Conservation (phyloP, 352 stramenopile species). For the Phytopythium mirpurense region DNA sequence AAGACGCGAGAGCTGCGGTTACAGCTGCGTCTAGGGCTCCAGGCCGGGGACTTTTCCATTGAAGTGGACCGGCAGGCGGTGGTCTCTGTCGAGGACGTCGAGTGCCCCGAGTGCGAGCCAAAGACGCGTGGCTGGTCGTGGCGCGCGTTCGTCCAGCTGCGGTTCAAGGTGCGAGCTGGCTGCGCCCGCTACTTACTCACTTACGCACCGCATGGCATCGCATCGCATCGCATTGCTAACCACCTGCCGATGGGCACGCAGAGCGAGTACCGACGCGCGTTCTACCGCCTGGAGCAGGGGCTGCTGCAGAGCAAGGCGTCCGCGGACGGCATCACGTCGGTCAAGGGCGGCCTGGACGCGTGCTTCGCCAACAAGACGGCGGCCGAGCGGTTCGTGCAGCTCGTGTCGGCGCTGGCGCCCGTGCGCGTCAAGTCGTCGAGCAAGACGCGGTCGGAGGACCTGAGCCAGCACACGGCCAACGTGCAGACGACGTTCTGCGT, state of each 20-base stretch:
- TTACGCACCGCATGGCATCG: too few species aligned
- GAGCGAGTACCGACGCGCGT: slow-evolving; percentile 72
- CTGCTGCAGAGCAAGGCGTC: slow-evolving; percentile 70
- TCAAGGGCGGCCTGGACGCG: slow-evolving; percentile 78
- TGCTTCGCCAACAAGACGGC: slow-evolving; percentile 58
- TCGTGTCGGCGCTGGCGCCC: slow-evolving; percentile 49
- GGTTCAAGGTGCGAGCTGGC: slow-evolving; percentile 21
- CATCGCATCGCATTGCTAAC: too few species aligned
- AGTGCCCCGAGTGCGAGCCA: slow-evolving; percentile 42
- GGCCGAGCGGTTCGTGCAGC: slow-evolving; percentile 58
- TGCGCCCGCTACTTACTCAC: too few species aligned
- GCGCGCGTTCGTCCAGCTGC: slow-evolving; percentile 67
- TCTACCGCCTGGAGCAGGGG: slow-evolving; percentile 64
- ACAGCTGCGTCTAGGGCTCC: slow-evolving; percentile 35
- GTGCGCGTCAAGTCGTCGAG: slow-evolving; percentile 64
- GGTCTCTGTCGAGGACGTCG: slow-evolving; percentile 11
- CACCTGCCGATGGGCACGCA: too few species aligned
- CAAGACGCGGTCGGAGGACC: slow-evolving; percentile 74
- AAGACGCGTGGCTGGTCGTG: slow-evolving; percentile 40
- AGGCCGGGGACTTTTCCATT: slow-evolving; percentile 40
- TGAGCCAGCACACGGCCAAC: slow-evolving; percentile 56
- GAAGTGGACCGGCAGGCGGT: slow-evolving; percentile 7
- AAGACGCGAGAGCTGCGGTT: slow-evolving; percentile 42
- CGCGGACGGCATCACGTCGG: slow-evolving; percentile 42
- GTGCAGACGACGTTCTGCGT: slow-evolving; percentile 65